These are phyloP conservation scores for Apodospora peruviana DNA, from an alignment of 495 filamentous ascomycete genomes.

Conservation along the genomic window DNA sequence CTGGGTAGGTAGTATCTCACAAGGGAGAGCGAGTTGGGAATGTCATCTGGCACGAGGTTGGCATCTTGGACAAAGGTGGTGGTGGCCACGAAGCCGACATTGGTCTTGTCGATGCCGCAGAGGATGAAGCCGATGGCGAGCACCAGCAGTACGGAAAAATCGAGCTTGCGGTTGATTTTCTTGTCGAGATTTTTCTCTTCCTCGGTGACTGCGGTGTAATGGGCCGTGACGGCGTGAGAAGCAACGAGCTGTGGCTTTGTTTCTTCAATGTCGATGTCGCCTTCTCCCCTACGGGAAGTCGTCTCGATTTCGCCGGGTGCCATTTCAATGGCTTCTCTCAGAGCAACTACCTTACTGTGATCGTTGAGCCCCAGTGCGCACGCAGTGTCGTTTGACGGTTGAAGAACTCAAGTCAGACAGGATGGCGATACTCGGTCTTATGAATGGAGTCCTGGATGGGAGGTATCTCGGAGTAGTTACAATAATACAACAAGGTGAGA, in stretches of 20 bases:
- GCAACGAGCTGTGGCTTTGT: not conserved
- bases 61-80: conserved; percentile 12
- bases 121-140: conserved; percentile 10
- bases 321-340: not conserved
- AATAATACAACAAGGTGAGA: not conserved
- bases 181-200: conserved; percentile 8
- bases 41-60: conserved; percentile 12
- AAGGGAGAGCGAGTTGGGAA: conserved; percentile 13
- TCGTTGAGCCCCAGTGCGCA: not conserved
- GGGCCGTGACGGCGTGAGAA: not conserved
- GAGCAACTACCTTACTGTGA: too few species aligned
- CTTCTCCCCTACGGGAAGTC: not conserved
- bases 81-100: conserved; percentile 14
- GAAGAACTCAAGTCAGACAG: not conserved
- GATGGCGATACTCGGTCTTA: not conserved
- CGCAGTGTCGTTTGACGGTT: too few species aligned
- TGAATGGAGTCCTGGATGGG: not conserved
- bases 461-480: too few species aligned
- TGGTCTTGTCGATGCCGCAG: conserved; percentile 15
- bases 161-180: conserved; percentile 8
- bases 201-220: conserved; percentile 3
- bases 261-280: not conserved
- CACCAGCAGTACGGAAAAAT: conserved; percentile 5
- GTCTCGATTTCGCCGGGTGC: not conserved
- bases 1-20: too few species aligned